Conservation (phyloP, 495 filamentous ascomycete species). For the Sordaria brevicollis region DNA sequence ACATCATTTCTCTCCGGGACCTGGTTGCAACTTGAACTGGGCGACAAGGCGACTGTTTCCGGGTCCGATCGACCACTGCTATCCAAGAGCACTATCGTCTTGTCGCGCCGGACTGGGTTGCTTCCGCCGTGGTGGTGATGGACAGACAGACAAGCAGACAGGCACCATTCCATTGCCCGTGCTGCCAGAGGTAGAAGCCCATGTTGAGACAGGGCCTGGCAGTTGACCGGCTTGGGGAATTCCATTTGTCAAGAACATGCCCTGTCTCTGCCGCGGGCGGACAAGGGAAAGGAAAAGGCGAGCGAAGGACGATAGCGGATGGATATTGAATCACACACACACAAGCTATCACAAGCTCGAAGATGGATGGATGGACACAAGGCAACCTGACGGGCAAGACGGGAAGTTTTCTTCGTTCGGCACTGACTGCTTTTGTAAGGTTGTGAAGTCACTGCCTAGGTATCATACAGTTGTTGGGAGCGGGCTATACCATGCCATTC, state of each 20-base stretch:
- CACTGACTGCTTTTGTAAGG: too few relatives aligned
- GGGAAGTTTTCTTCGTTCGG: neutral
- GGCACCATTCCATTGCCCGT: neutral
- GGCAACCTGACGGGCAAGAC: neutral
- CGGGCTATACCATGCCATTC: neutral
- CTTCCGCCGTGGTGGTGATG: neutral
- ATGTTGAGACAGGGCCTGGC: neutral
- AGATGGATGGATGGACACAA: neutral
- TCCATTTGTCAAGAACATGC: neutral
- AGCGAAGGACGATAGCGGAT: neutral
- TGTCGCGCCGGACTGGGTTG: neutral
- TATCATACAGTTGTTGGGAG: too few relatives aligned
- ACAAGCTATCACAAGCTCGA: neutral
- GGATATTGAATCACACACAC: too few relatives aligned
- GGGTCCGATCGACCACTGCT: conserved; percentile 1
- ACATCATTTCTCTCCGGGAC: conserved; percentile 19
- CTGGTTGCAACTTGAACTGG: neutral
- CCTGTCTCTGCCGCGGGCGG: neutral
- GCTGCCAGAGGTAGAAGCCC: too few relatives aligned
- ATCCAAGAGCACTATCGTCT: neutral
- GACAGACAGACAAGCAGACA: neutral
- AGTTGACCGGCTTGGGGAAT: neutral
- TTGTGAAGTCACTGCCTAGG: neutral
- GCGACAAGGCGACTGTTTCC: conserved; percentile 6
- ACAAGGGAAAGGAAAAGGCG: neutral